phyloP scores from a whole-genome alignment of 352 stramenopile genomes.

The Saprolegnia parasitica region DNA sequence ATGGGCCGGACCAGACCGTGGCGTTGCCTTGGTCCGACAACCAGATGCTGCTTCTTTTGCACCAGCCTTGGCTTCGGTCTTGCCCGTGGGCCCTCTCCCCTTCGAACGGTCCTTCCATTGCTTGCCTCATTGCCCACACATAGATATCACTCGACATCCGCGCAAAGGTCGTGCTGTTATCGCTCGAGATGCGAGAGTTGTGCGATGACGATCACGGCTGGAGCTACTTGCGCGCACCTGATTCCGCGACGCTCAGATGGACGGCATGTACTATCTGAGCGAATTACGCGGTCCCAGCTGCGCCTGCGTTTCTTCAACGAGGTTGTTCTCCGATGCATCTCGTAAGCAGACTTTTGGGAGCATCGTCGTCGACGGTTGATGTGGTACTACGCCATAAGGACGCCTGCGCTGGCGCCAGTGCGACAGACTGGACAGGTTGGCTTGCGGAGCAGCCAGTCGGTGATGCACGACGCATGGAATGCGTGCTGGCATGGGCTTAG shows the following conservation, averaged over 20 bases:
- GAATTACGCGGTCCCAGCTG: not conserved
- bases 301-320: not conserved
- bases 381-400: not conserved
- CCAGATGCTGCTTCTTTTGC: too few species aligned
- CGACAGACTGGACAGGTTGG: constrained; percentile 1
- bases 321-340: not conserved
- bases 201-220: too few species aligned
- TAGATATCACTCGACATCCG: too few species aligned
- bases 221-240: not conserved
- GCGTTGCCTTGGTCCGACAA: too few species aligned
- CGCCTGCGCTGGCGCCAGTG: not conserved
- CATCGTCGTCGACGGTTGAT: not conserved
- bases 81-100: too few species aligned
- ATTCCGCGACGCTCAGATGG: not conserved
- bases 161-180: too few species aligned
- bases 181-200: too few species aligned
- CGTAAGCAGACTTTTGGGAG: not conserved
- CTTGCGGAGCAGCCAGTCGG: constrained; percentile 1
- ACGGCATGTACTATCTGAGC: not conserved
- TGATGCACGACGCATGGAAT: not conserved
- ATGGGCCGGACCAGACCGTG: too few species aligned
- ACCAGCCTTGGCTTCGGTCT: too few species aligned
- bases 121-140: too few species aligned
- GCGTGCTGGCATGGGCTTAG: not conserved
- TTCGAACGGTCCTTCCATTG: too few species aligned